Evolutionary conservation across 805 yeast genomes (phyloP), one percentile per base, ranked within the genome.

Genomic region (Ogataea neopini): DNA sequence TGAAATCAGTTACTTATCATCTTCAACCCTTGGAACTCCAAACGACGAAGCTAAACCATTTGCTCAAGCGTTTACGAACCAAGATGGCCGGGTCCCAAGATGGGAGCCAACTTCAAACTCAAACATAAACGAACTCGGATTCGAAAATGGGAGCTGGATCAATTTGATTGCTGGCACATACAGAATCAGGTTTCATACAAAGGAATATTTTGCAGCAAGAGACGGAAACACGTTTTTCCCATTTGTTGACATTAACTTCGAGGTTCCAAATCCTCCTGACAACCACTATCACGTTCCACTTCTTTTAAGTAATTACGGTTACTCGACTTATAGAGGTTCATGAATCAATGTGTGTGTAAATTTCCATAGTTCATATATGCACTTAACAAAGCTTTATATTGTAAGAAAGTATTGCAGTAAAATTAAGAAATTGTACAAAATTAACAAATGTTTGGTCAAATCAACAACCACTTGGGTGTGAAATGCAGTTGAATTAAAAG

Each of bases 241-340:
- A 0, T 85, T 78, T 60, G 89, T 90, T 7, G 97, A 91, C 50
- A 86, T 91, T 33, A 72, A 76, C 0, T 91, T 91, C 61, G 77
- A 76, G 25, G 80, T 91, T 3, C 75, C 75, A 6, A 73, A 74
- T 52, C 86, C 86, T 0, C 84, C 88, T 0, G 88, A 84, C 50
- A 71, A 79, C 32, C 98, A 91, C 64, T 91, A 89, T 67, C 98
- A 91, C 63, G 85, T 91, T 45, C 98, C 98, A 0, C 69, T 91
- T 51, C 74, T 91, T 45, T 71, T 91, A 48, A 83, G 96, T 37
- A 88, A 88, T 61, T 88, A 85, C 68, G 85, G 96, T 28, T 91
- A 90, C 69, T 81, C 96, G 5, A 91, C 97, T 0, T 91, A 91
- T 70, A 77, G 97, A 47, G 98, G 98, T 11, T 60, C 66, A 19